Percentiles rank a stretch among this genome's conserved stretches.
phyloP scores from a whole-genome alignment of 352 stramenopile genomes.

The Pythium apleroticum region DNA sequence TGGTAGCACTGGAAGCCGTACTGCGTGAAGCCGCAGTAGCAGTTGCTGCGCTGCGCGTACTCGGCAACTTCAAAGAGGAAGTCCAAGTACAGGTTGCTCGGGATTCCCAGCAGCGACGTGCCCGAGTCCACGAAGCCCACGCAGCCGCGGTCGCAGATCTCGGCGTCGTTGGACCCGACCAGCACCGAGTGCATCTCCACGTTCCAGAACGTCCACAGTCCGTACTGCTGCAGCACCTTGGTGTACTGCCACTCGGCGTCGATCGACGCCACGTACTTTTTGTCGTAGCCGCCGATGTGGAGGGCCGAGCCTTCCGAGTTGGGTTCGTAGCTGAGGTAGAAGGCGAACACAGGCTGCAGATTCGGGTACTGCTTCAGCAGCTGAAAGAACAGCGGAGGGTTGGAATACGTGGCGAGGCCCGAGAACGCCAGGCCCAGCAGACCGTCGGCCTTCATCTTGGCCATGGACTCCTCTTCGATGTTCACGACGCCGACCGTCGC shows the following conservation, averaged over 20 bases:
- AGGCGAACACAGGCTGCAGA: slow-evolving; percentile 91
- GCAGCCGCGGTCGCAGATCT: slow-evolving; percentile 52
- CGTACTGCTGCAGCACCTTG: slow-evolving; percentile 73
- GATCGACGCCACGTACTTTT: slow-evolving; percentile 44
- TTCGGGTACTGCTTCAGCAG: slow-evolving; percentile 61
- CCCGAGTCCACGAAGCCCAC: slow-evolving; percentile 97
- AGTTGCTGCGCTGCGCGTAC: slow-evolving; percentile 58
- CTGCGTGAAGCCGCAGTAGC: slow-evolving; percentile 77
- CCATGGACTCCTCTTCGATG: slow-evolving; percentile 72
- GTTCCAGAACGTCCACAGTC: slow-evolving; percentile 84
- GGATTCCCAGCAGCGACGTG: slow-evolving; percentile 95
- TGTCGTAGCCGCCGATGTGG: slow-evolving; percentile 70
- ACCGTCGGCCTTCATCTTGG: slow-evolving; percentile 90
- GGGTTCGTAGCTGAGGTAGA: slow-evolving; percentile 93
- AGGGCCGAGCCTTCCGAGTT: slow-evolving; percentile 75
- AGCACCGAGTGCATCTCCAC: slow-evolving; percentile 67
- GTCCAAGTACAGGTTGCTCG: slow-evolving; percentile 73
- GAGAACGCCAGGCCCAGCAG: slow-evolving; percentile 97
- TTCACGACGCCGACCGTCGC: slow-evolving; percentile 63
- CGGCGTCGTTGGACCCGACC: slow-evolving; percentile 40
- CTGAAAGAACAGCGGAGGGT: slow-evolving; percentile 69
- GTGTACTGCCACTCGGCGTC: slow-evolving; percentile 67
- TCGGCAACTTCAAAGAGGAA: slow-evolving; percentile 70
- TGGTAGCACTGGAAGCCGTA: slow-evolving; percentile 85
- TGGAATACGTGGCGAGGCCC: slow-evolving; percentile 83